These are phyloP conservation scores for Cutaneotrichosporon sp. DNA, from an alignment of 1,284 basidiomycete species.

Conservation along the genomic window DNA sequence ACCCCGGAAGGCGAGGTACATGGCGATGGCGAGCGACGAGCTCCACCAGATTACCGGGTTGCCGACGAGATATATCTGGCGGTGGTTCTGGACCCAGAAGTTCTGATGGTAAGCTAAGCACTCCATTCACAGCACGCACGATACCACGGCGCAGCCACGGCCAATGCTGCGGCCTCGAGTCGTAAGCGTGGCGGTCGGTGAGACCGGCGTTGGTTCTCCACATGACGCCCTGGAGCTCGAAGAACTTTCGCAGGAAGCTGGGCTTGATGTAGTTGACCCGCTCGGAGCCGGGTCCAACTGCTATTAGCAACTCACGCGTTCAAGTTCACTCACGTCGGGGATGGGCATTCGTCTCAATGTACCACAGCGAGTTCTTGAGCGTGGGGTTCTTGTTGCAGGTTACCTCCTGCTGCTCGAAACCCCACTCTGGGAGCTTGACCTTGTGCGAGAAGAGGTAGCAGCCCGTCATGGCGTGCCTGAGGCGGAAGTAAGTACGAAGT, in stretches of 20 bases:
- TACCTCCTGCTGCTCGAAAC: constrained; percentile 92
- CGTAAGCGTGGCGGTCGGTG: constrained; percentile 89
- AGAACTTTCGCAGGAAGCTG: constrained; percentile 83
- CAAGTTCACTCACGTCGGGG: constrained; percentile 59
- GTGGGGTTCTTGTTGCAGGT: constrained; percentile 97
- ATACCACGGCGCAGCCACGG: constrained; percentile 86
- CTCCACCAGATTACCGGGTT: constrained; percentile 92
- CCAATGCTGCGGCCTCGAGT: constrained; percentile 87
- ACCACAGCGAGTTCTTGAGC: constrained; percentile 87
- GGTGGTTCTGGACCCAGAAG: constrained; percentile 97
- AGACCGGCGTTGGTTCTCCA: constrained; percentile 96
- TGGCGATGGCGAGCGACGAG: constrained; percentile 64
- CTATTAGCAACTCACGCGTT: constrained; percentile 17
- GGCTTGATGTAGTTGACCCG: constrained; percentile 86
- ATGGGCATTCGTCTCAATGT: constrained; percentile 80
- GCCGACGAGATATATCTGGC: constrained; percentile 90
- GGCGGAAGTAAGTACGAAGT: constrained; percentile 73
- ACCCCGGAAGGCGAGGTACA: constrained; percentile 65
- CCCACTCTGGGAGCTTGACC: constrained; percentile 96
- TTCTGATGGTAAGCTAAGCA: too few relatives aligned
- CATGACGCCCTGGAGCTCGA: constrained; percentile 91
- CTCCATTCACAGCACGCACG: too few relatives aligned
- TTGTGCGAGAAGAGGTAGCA: constrained; percentile 99
- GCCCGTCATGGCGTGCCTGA: constrained; percentile 79
- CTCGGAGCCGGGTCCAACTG: constrained; percentile 65